Evolutionary conservation across 2,329 filamentous ascomycete genomes (phyloP), one percentile per base, ranked within the genome.

Genomic region (Alternaria incomplexa): DNA sequence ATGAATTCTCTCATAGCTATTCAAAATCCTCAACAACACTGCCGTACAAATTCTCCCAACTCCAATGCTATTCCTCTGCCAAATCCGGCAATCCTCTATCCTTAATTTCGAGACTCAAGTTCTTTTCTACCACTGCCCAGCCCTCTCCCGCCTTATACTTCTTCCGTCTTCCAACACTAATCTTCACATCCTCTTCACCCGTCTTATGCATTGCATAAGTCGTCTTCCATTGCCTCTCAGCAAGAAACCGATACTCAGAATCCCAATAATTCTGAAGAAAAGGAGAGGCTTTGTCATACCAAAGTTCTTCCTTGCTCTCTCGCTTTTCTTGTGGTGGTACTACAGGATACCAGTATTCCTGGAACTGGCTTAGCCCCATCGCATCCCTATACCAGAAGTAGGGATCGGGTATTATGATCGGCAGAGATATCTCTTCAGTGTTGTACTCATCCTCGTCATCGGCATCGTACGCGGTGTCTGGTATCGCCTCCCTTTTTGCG

Each of bases 161-260:
- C 15, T n/a, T 36, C 32, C 32, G 32, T 36, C 32, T 36, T 36
- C 32, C 32, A 36, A 36, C 32, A 36, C 15, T 10, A 10, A 36
- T 36, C n/a, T 40, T 9, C 36, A 11, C 4, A 40, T 40, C 36
- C 36, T 3, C 36, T 40, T 40, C 36, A 40, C 15, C 36, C 36
- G n/a, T 40, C 36, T 6, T 40, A 11, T 40, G 3, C 36, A 11
- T 6, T 10, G 36, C 1, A 17, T 17, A 17, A 17, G 36, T 5
- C n/a, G 9, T 40, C 8, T 6, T 11, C 36, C 36, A 40, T 17
- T 10, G 9, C 36, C 15, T 17, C n/a, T 17, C 36, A 17, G n/a
- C 15, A 17, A 40, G n/a, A 3, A 40, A 0, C 1, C 0, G 15
- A 5, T 17, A 1, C 36, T 11, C 4, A 4, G 9, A 3, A 40